phyloP scores from a whole-genome alignment of 139 green algal genomes.

The Diplosphaera chodatii region DNA sequence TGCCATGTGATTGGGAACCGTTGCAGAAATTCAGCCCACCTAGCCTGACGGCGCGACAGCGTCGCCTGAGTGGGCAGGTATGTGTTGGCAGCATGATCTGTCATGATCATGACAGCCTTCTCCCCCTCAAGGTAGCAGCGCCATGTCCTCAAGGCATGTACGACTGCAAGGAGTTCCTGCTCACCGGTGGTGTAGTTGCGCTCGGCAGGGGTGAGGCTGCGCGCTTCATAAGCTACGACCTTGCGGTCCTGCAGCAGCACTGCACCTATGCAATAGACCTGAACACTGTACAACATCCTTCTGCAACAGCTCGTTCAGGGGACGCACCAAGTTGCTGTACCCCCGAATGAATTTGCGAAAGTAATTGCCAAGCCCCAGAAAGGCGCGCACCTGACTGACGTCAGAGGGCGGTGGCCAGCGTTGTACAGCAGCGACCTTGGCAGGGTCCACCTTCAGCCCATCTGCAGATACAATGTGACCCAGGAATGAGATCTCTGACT shows the following conservation, averaged over 20 bases:
- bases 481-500: conserved; percentile 12
- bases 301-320: conserved; percentile 18
- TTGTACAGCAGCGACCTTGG: background rate
- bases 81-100: conserved; percentile 23
- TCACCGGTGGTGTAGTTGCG: conserved; percentile 21
- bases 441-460: background rate
- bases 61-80: conserved; percentile 3
- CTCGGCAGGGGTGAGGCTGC: conserved; percentile 18
- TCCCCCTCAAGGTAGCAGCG: conserved; percentile 23
- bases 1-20: conserved; percentile 12
- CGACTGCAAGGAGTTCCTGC: conserved; percentile 26
- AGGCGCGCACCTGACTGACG: conserved; percentile 7
- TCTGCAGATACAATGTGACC: conserved; percentile 6
- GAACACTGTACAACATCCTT: no score
- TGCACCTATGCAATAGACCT: conserved; percentile 13
- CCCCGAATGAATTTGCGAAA: conserved; percentile 37
- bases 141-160: conserved; percentile 18
- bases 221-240: conserved; percentile 18
- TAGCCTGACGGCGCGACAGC: conserved; percentile 4
- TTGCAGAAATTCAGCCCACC: conserved; percentile 2
- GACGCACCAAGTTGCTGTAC: conserved; percentile 12
- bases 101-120: conserved; percentile 10
- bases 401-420: conserved; percentile 12
- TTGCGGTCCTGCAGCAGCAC: conserved; percentile 17
- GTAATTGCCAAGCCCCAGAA: conserved; percentile 37